phyloP scores from a whole-genome alignment of 2,329 filamentous ascomycete genomes.

The Fusarium foetens region DNA sequence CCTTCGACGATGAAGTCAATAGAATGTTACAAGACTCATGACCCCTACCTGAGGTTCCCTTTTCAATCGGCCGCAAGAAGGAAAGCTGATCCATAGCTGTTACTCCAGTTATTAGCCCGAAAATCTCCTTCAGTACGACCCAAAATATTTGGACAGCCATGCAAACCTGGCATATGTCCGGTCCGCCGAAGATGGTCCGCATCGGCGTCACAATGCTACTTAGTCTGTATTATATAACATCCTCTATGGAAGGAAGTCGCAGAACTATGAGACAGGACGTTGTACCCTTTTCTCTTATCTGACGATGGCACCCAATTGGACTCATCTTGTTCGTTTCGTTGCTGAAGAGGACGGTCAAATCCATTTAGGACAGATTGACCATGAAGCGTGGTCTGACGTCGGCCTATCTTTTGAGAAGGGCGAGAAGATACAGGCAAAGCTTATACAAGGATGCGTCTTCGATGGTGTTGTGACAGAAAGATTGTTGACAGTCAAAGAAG shows the following conservation, averaged over 20 bases:
- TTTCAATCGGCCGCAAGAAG: rapidly evolving
- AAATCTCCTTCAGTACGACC: background rate
- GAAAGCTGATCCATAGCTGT: rapidly evolving
- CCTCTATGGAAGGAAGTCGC: background rate
- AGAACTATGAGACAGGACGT: background rate
- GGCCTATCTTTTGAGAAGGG: background rate
- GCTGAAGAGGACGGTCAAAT: background rate
- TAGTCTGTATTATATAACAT: background rate
- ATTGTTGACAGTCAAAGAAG: background rate
- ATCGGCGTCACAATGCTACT: background rate
- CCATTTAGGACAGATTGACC: background rate
- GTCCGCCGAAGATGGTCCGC: background rate
- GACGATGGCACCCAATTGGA: background rate
- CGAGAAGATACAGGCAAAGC: background rate
- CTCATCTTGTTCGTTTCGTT: background rate
- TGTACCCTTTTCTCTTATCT: background rate
- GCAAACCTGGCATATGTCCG: background rate
- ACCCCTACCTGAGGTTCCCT: background rate
- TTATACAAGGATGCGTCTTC: background rate
- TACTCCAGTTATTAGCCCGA: background rate
- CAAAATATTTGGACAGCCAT: too few relatives aligned
- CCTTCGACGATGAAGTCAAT: background rate
- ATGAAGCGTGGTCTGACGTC: background rate
- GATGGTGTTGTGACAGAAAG: background rate
- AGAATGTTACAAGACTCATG: background rate